These are phyloP conservation scores for Stenogyne calaminthoides DNA, from an alignment of 305 asterid species.

Conservation along the genomic window DNA sequence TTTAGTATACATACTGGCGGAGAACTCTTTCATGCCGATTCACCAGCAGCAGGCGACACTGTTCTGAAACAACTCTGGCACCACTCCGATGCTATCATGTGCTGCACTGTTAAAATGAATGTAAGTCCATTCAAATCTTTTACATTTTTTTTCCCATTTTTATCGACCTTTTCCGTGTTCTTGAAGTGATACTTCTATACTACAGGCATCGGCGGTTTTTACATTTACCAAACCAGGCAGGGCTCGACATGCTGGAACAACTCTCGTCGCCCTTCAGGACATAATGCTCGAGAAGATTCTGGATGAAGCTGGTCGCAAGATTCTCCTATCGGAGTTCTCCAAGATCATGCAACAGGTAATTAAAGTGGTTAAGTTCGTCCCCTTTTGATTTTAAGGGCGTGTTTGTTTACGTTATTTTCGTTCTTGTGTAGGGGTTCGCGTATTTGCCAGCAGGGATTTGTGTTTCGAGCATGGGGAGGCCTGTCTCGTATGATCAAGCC, in stretches of 20 bases:
- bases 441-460: constrained; percentile 83
- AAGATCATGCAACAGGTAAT: constrained; percentile 94
- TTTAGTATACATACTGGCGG: constrained; percentile 74
- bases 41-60: constrained; percentile 62
- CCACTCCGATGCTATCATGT: constrained; percentile 87
- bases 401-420: background rate
- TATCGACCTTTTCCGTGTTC: background rate
- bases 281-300: constrained; percentile 91
- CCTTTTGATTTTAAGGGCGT: background rate
- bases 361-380: background rate
- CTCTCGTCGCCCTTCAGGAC: constrained; percentile 89
- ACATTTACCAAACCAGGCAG: constrained; percentile 96
- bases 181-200: background rate
- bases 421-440: constrained; percentile 65
- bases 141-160: background rate
- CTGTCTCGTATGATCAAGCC: constrained; percentile 85
- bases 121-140: constrained; percentile 39
- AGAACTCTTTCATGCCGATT: constrained; percentile 59
- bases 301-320: constrained; percentile 85
- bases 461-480: constrained; percentile 95
- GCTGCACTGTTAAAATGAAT: constrained; percentile 90
- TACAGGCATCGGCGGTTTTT: constrained; percentile 86
- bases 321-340: constrained; percentile 80
- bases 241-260: constrained; percentile 99
- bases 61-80: constrained; percentile 87